Evolutionary conservation across 1,139 yeast genomes (phyloP).

Genomic region (Diutina scorzettiae): DNA sequence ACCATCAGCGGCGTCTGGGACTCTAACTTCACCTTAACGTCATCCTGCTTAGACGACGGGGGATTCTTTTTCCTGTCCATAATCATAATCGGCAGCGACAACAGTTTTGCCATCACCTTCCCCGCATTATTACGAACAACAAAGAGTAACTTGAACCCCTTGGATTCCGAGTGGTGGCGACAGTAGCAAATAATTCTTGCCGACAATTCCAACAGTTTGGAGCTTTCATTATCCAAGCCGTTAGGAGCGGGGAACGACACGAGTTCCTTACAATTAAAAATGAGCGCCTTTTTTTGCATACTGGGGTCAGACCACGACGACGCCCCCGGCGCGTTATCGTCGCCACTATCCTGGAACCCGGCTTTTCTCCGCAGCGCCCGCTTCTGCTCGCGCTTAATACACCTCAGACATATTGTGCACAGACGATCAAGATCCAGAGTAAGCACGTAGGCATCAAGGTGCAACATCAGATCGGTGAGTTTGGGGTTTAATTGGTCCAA

Average conservation of each 20-base stretch:
- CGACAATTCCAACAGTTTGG: slow-evolving; percentile 54
- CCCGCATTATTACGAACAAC: slow-evolving; percentile 52
- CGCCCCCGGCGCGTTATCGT: slow-evolving; percentile 14
- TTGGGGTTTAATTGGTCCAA: slow-evolving; percentile 30
- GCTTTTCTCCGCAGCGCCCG: slow-evolving; percentile 82
- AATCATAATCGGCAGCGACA: slow-evolving; percentile 69
- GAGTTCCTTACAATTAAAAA: slow-evolving; percentile 84
- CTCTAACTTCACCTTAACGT: not conserved
- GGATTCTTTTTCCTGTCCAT: slow-evolving; percentile 80
- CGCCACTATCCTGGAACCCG: slow-evolving; percentile 37
- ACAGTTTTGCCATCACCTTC: slow-evolving; percentile 56
- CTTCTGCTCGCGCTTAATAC: slow-evolving; percentile 85
- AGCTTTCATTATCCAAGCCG: slow-evolving; percentile 20
- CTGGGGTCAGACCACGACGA: slow-evolving; percentile 61
- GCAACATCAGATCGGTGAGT: slow-evolving; percentile 41
- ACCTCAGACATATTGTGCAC: slow-evolving; percentile 73
- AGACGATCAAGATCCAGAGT: slow-evolving; percentile 40
- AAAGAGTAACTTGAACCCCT: slow-evolving; percentile 68
- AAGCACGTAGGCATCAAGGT: slow-evolving; percentile 55
- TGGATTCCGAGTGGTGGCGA: slow-evolving; percentile 79
- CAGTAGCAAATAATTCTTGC: slow-evolving; percentile 91
- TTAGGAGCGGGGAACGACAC: slow-evolving; percentile 61
- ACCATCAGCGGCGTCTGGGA: not conserved
- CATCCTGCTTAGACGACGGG: slow-evolving; percentile 9
- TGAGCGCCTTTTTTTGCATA: slow-evolving; percentile 67